Evolutionary conservation across 352 stramenopile species (phyloP), one percentile per base, ranked within the genome.

Genomic region (Phytophthora cryptogea): DNA sequence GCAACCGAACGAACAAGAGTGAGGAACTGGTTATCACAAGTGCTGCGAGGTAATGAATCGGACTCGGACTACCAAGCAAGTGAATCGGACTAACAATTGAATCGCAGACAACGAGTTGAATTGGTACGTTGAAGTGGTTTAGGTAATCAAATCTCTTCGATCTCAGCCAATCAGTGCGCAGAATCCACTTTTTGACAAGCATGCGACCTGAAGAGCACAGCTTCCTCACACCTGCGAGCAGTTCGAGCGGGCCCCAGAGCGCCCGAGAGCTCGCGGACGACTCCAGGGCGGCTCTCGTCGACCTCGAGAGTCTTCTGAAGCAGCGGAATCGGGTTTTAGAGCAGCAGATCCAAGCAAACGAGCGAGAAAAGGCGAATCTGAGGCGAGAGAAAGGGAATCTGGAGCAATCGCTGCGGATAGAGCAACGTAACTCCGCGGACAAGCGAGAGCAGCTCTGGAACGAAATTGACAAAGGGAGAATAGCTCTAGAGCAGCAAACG

Each of bases 381-480:
- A 11, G 43, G 13, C 43, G 30, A 26, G 43, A 50, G 26, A 50
- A 50, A 28, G 44, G 39, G 30, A 4, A 27, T 1, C 32, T 37
- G 32, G 32, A 37, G 32, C 32, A 37, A n/a, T 36, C 9, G 42
- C 27, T 48, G 42, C 11, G 35, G 42, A 11, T 3, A 13, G 42
- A 48, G 35, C 44, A 8, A 5, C 28, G 3, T n/a, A 16, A 1
- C 11, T 51, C 40, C 16, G 44, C 27, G 28, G 11, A 23, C 44
- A 23, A 51, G 43, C 43, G 43, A 39, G 43, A 50, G 43, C 27
- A 39, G 14, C 16, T 39, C 44, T 40, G n/a, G 14, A 23, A 14
- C 8, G 28, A 37, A 13, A 40, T n/a, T 40, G 14, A 14, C 14
- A 39, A 14, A 30, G 14, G 44, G 13, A n/a, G n/a, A 51, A n/a